Evolutionary conservation across 2,329 filamentous ascomycete genomes (phyloP).

Genomic region (Fusarium algeriense): DNA sequence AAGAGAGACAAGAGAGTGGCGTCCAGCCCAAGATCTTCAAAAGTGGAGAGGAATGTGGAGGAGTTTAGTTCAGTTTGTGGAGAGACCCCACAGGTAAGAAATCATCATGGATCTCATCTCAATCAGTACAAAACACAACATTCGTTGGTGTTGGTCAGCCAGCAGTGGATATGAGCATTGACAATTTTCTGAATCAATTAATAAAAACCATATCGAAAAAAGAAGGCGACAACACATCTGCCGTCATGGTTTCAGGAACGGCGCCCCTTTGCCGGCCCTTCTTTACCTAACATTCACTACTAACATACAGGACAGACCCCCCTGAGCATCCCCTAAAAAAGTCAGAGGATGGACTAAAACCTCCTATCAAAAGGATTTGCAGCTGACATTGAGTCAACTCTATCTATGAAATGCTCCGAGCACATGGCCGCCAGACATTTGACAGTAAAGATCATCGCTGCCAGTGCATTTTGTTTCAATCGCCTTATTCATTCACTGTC

Average conservation of each 20-base stretch:
- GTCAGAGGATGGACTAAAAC: neutral
- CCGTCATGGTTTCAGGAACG: constrained; percentile 26
- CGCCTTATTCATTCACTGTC: neutral
- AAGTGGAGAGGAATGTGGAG: constrained; percentile 3
- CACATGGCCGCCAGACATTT: constrained; percentile 11
- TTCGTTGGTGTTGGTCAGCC: constrained; percentile 3
- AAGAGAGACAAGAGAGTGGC: neutral
- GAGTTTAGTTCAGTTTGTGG: constrained; percentile 30
- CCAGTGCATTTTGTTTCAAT: constrained; percentile 16
- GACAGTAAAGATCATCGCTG: constrained; percentile 23
- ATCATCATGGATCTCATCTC: neutral
- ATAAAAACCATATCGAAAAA: constrained; percentile 12
- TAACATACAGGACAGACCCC: neutral
- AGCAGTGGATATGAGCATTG: neutral
- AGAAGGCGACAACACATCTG: constrained; percentile 6
- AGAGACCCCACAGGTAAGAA: constrained; percentile 3
- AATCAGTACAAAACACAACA: neutral
- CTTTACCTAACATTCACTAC: neutral
- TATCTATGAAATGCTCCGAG: constrained; percentile 19
- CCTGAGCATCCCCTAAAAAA: constrained; percentile 13
- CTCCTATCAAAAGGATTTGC: constrained; percentile 6
- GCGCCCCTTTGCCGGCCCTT: constrained; percentile 18
- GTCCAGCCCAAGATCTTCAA: constrained; percentile 4
- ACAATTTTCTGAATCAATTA: neutral
- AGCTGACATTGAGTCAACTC: neutral